Evolutionary conservation across 768 basidiomycete species (phyloP).

Genomic region (Coprinopsis sp.): DNA sequence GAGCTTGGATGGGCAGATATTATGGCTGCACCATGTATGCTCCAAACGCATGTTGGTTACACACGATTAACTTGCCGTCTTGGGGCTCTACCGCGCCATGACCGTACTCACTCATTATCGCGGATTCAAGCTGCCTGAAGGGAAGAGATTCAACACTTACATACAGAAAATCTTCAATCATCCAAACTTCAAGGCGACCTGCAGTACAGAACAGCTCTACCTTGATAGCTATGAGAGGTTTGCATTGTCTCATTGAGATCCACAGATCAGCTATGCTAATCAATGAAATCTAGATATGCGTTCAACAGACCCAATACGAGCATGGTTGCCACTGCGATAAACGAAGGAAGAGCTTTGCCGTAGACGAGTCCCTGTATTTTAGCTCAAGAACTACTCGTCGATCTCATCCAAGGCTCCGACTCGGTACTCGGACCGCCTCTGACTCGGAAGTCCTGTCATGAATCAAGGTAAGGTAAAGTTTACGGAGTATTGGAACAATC

Average conservation of each 20-base stretch:
- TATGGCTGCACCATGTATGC: conserved; percentile 67
- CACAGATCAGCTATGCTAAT: not conserved
- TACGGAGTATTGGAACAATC: too few species aligned
- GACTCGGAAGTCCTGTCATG: too few species aligned
- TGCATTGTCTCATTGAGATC: conserved; percentile 8
- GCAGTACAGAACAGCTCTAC: conserved; percentile 64
- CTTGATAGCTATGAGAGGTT: conserved; percentile 70
- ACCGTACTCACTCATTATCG: conserved; percentile 65
- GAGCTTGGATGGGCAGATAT: conserved; percentile 61
- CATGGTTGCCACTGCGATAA: conserved; percentile 72
- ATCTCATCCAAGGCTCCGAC: too few species aligned
- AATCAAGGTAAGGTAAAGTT: too few species aligned
- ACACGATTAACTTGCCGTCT: conserved; percentile 4
- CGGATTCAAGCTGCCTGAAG: conserved; percentile 53
- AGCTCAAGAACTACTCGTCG: too few species aligned
- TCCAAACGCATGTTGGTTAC: conserved; percentile 4
- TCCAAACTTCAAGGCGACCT: conserved; percentile 61
- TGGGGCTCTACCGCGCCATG: conserved; percentile 66
- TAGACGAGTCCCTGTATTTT: too few species aligned
- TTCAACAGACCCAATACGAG: conserved; percentile 76
- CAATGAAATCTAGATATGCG: conserved; percentile 49
- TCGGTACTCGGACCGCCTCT: too few species aligned
- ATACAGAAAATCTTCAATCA: conserved; percentile 50
- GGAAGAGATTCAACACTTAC: conserved; percentile 49
- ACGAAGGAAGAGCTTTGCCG: conserved; percentile 57